Conservation (phyloP, 1,284 basidiomycete genomes). For the Sanghuangporus sanghuang region DNA sequence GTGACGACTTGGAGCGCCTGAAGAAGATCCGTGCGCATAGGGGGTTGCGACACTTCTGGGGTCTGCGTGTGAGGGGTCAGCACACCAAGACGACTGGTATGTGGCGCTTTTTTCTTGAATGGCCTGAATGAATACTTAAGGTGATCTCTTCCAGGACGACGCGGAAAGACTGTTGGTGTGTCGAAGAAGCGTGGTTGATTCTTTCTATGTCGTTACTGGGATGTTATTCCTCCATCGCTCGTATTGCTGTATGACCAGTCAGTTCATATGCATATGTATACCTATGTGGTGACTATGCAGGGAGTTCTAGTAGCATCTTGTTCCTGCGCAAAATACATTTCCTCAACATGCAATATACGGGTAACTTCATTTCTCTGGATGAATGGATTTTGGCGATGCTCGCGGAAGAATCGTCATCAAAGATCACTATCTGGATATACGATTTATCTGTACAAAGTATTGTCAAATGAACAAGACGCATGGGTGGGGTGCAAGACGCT, state of each 20-base stretch:
- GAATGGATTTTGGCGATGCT: no score
- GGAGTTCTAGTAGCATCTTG: not conserved
- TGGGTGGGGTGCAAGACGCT: no score
- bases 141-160: slow-evolving; percentile 52
- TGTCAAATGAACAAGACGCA: no score
- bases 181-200: slow-evolving; percentile 85
- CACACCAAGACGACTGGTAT: slow-evolving; percentile 98
- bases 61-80: slow-evolving; percentile 92
- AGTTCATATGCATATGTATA: not conserved
- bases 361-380: no score
- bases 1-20: slow-evolving; percentile 96
- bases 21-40: slow-evolving; percentile 99
- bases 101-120: slow-evolving; percentile 24
- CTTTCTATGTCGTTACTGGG: slow-evolving; percentile 10
- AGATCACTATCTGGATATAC: no score
- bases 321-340: no score
- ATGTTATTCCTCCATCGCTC: not conserved
- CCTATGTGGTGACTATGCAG: slow-evolving; percentile 6
- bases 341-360: no score
- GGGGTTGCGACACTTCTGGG: slow-evolving; percentile 98
- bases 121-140: not conserved
- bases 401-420: no score
- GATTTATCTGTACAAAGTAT: no score
- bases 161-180: slow-evolving; percentile 90
- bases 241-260: not conserved